Base-by-base conservation (phyloP, 2,329 filamentous ascomycete species). In the Penicillium olsonii region DNA sequence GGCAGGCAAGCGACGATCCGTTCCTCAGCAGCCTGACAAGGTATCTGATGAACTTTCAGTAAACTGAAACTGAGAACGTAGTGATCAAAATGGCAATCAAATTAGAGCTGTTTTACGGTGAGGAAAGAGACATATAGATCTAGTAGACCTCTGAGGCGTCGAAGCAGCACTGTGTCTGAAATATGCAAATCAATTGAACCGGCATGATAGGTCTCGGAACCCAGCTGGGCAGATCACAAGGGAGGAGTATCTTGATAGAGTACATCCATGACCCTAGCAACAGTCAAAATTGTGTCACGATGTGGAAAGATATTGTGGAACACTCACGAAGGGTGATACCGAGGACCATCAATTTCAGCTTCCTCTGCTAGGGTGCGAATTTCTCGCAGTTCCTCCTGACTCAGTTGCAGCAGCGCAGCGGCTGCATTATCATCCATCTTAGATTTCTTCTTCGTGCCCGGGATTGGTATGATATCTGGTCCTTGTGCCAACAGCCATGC, bases 401-500 rank as follows among this genome's bases (percentile, higher is more conserved):
- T 56, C 31, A 64, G 35, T 2, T 50, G 24, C 6, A 64, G n/a
- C 29, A 45, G 20, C 2, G 50, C 43, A 45, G 55, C 29, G 3
- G 42, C 48, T 5, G 48, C 46, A 20, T 64, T 64, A 18, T 63
- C 59, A 9, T 60, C 56, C 42, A 62, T 49, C 12, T 59, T 54
- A 12, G 46, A 39, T 3, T 53, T 42, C 12, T 48, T 56, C 22
- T 56, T 60, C 3, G 63, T 67, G 5, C 64, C 64, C 0, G 64
- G 64, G 22, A 68, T 66, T 2, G 64, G 62, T 15, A 68, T 57
- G 31, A 66, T 60, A 33, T 64, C 60, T 3, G 53, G 26, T 4
- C 81, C 81, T 58, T 87, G 83, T 4, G 77, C 77, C 55, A 84
- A 59, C 48, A 87, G 57, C 84, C 84, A 88, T 0, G 84, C 84